phyloP scores from a whole-genome alignment of 352 stramenopile species.

The Phytophthora melonis region DNA sequence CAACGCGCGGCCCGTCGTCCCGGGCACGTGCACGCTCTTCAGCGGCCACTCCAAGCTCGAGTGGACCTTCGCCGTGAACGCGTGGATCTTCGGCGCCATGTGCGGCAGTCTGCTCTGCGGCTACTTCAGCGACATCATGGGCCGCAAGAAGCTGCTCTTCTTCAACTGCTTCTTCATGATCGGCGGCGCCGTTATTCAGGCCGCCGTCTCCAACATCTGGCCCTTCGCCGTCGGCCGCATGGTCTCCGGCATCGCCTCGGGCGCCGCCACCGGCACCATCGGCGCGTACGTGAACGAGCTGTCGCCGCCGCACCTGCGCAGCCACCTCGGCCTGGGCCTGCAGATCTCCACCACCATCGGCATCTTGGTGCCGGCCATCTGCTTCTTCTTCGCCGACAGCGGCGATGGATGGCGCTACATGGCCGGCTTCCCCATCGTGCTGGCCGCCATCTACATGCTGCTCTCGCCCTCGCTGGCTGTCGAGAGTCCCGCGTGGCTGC shows the following conservation, averaged over 20 bases:
- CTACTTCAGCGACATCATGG: slow-evolving; percentile 41
- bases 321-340: slow-evolving; percentile 35
- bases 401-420: slow-evolving; percentile 56
- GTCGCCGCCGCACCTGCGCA: slow-evolving; percentile 34
- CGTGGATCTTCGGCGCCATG: slow-evolving; percentile 67
- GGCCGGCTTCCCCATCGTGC: slow-evolving; percentile 56
- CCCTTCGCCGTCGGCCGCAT: slow-evolving; percentile 42
- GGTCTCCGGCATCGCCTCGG: slow-evolving; percentile 23
- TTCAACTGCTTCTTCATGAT: slow-evolving; percentile 51
- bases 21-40: slow-evolving; percentile 52
- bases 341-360: slow-evolving; percentile 44
- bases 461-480: slow-evolving; percentile 31
- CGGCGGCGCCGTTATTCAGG: slow-evolving; percentile 45
- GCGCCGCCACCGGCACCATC: slow-evolving; percentile 16
- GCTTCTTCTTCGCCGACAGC: slow-evolving; percentile 29
- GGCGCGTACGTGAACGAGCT: slow-evolving; percentile 18
- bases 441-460: slow-evolving; percentile 49
- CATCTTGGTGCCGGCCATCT: slow-evolving; percentile 37
- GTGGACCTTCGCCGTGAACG: slow-evolving; percentile 36
- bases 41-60: slow-evolving; percentile 47
- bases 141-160: slow-evolving; percentile 34
- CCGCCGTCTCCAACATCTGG: slow-evolving; percentile 37
- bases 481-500: slow-evolving; percentile 29
- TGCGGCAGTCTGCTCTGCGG: slow-evolving; percentile 53
- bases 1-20: slow-evolving; percentile 45